These are phyloP conservation scores for Ophiobolus disseminans DNA, from an alignment of 2,329 filamentous ascomycete genomes.

Conservation along the genomic window DNA sequence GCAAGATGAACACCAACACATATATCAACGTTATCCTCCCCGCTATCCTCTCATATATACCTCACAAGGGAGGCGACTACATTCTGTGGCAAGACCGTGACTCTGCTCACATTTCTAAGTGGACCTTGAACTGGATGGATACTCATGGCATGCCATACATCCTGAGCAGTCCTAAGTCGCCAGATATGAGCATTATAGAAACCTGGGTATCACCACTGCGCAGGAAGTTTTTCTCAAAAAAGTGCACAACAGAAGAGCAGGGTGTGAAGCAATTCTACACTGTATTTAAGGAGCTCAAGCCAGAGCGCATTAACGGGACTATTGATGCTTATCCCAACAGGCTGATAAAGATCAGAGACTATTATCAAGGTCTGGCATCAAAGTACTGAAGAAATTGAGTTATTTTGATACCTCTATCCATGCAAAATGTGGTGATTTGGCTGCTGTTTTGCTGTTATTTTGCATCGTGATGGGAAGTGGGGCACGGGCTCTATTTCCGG, in stretches of 20 bases:
- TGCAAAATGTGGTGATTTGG: not conserved
- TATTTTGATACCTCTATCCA: not conserved
- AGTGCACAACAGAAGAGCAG: not conserved
- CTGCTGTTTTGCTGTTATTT: not conserved
- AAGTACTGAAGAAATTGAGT: not conserved
- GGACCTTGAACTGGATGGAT: constrained; percentile 3
- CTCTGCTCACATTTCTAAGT: constrained; percentile 1
- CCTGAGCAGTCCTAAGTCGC: not conserved
- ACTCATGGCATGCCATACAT: constrained; percentile 4
- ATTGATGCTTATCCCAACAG: not conserved
- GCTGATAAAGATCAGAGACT: not conserved
- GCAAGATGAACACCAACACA: constrained; percentile 8
- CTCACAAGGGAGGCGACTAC: not conserved
- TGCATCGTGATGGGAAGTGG: not conserved
- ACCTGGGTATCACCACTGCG: constrained; percentile 5
- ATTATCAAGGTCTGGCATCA: not conserved
- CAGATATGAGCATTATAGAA: constrained; percentile 10
- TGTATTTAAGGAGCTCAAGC: not conserved
- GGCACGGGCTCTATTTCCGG: not conserved
- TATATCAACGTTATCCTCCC: constrained; percentile 3
- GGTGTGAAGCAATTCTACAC: not conserved
- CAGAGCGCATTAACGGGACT: not conserved
- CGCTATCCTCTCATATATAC: not conserved
- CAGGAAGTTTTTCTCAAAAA: not conserved
- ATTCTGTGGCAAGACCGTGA: constrained; percentile 1